Conservation (phyloP, 1,284 basidiomycete genomes). For the Cutaneotrichosporon curvatum region DNA sequence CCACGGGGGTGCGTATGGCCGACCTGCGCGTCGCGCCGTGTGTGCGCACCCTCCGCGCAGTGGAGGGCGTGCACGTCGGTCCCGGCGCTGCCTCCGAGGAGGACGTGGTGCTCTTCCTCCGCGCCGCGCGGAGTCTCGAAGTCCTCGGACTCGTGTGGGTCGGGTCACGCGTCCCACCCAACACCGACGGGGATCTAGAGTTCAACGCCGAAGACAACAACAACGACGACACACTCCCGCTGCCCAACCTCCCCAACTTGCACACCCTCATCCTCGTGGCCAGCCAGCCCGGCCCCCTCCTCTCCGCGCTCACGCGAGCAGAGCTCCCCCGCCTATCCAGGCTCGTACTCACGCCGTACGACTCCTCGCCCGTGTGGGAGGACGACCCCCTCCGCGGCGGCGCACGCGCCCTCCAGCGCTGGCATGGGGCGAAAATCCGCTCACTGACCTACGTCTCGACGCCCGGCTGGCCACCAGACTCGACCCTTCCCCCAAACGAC, state of each 20-base stretch:
- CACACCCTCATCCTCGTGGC: conserved; percentile 60
- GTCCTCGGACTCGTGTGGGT: conserved; percentile 59
- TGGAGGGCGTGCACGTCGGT: conserved; percentile 54
- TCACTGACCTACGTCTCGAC: conserved; percentile 54
- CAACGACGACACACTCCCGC: conserved; percentile 1
- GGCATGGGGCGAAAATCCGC: conserved; percentile 57
- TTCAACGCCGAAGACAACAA: not conserved
- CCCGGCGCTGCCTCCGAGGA: conserved; percentile 48
- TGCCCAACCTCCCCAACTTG: conserved; percentile 51
- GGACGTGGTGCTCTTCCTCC: conserved; percentile 50
- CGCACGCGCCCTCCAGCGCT: conserved; percentile 59
- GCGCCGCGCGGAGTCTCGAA: conserved; percentile 56
- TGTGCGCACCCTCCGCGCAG: conserved; percentile 47
- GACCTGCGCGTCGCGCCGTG: conserved; percentile 50
- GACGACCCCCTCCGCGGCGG: conserved; percentile 15
- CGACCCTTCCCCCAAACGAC: conserved; percentile 57
- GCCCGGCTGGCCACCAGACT: conserved; percentile 61
- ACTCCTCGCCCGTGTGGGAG: not conserved
- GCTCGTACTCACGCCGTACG: conserved; percentile 56
- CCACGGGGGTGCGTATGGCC: conserved; percentile 50
- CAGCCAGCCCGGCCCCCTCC: conserved; percentile 59
- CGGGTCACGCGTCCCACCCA: too few species aligned
- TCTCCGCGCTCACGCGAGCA: conserved; percentile 56
- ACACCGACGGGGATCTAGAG: conserved; percentile 1
- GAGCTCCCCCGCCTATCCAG: conserved; percentile 60